Evolutionary conservation across 176 grass and related monocot species (phyloP).

Genomic region (Aegilops speltoides): DNA sequence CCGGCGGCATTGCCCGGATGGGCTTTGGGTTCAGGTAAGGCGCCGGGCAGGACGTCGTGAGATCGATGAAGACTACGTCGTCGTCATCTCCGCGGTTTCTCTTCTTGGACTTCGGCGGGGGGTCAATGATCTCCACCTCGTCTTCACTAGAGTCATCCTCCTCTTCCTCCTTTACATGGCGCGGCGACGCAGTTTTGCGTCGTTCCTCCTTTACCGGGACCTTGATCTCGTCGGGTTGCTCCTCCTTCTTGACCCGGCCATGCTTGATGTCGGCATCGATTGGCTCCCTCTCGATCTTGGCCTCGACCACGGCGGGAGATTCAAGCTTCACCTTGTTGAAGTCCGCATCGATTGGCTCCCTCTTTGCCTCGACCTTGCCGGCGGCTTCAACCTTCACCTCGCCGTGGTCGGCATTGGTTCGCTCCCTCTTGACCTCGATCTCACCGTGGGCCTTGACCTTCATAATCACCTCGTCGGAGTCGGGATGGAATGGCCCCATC

Average conservation of each 20-base stretch:
- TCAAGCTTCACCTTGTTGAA: neutral
- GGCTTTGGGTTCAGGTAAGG: constrained; percentile 72
- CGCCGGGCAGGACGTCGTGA: constrained; percentile 42
- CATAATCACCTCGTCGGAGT: neutral
- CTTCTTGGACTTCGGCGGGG: constrained; percentile 33
- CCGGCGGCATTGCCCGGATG: neutral
- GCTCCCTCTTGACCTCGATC: neutral
- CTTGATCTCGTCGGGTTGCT: neutral
- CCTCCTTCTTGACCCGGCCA: neutral
- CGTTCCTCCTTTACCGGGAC: neutral
- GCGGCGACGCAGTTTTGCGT: neutral
- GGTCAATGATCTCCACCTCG: constrained; percentile 35
- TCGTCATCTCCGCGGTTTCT: neutral
- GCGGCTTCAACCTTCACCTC: neutral
- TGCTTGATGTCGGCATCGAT: neutral
- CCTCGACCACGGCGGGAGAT: neutral
- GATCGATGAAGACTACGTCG: constrained; percentile 21
- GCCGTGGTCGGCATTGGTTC: neutral
- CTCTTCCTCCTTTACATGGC: neutral
- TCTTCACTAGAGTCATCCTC: neutral
- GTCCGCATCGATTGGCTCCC: neutral
- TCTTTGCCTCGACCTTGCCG: neutral
- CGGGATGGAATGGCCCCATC: neutral
- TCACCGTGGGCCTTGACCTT: constrained; percentile 1
- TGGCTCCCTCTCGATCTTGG: neutral